Base-by-base conservation (phyloP, 2,329 filamentous ascomycete species). In the Grosmannia serpens region DNA sequence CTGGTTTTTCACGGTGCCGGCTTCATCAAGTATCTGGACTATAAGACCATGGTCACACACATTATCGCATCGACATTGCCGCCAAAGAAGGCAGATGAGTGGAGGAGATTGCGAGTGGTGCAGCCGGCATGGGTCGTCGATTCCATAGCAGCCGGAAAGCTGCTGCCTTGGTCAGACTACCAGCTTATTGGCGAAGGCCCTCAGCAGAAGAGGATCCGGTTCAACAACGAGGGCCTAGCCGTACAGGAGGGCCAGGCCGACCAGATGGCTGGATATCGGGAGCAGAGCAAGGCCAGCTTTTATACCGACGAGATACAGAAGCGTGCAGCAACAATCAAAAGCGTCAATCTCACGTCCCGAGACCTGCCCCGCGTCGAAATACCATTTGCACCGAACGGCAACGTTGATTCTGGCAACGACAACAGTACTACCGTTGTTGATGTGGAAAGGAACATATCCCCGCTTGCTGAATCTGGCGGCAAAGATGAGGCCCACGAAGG, bases 101-200 rank as follows among this genome's bases (percentile, higher is more conserved):
- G 95, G 67, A 81, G 78, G 57, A 84, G 83, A 63, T 96, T 97
- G 70, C 84, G 92, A 52, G 89, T 99, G 44, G 94, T 96, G 55
- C 96, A 94, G 70, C 94, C 94, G 1, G 85, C 89, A 24, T 99
- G 94, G 94, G 82, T 99, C 3, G 86, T 90, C 17, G 92, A 99
- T 65, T 96, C 91, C 61, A 83, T 97, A 52, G 78, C 83, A 59
- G 88, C 89, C 8, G 90, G 90, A 7, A 87, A 82, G 66, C 73
- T 96, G 51, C 75, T 97, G 31, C 87, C 92, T 0, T 99, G 95
- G 94, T 79, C 87, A 61, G 77, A 84, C 15, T 99, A 94, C 68
- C 83, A 89, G 33, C 84, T 96, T 0, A 75, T 96, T 4, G 88
- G 94, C 63, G 89, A 96, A 69, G 91, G 90, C 0, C 83, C 86